Conservation (phyloP, 2,329 filamentous ascomycete species). For the Colletotrichum spaethianum region DNA sequence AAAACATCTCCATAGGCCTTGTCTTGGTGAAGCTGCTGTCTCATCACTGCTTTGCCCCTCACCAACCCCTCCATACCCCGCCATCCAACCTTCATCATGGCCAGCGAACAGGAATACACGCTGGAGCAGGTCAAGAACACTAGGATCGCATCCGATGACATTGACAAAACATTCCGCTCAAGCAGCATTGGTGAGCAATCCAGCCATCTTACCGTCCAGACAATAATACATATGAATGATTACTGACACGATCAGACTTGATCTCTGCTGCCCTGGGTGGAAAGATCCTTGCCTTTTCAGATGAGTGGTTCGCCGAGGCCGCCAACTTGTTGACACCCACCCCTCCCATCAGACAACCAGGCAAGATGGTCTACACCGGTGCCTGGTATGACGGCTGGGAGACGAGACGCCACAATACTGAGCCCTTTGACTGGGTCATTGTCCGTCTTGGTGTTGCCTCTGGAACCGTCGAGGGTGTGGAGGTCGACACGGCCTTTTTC, state of each 20-base stretch:
- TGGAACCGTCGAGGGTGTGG: conserved; percentile 80
- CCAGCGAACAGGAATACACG: conserved; percentile 65
- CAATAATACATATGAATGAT: not conserved
- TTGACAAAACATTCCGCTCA: conserved; percentile 74
- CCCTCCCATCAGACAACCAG: conserved; percentile 72
- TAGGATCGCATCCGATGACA: conserved; percentile 65
- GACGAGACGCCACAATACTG: conserved; percentile 75
- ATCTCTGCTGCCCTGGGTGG: conserved; percentile 73
- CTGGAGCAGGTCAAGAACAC: conserved; percentile 68
- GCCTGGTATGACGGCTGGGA: conserved; percentile 83
- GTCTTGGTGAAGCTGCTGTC: not conserved
- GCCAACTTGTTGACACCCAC: conserved; percentile 75
- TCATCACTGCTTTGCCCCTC: conserved; percentile 7
- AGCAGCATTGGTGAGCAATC: conserved; percentile 70
- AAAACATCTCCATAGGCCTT: not conserved
- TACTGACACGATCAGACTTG: conserved; percentile 62
- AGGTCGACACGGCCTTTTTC: conserved; percentile 87
- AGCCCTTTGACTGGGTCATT: conserved; percentile 77
- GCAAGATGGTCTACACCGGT: conserved; percentile 78
- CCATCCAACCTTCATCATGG: conserved; percentile 46
- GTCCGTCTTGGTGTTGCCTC: conserved; percentile 78
- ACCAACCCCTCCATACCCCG: conserved; percentile 20
- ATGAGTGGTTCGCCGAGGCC: conserved; percentile 79
- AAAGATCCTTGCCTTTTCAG: conserved; percentile 75
- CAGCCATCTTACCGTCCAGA: not conserved